Evolutionary conservation across 768 basidiomycete species (phyloP), one percentile per base, ranked within the genome.

Genomic region (Zangia roseola): DNA sequence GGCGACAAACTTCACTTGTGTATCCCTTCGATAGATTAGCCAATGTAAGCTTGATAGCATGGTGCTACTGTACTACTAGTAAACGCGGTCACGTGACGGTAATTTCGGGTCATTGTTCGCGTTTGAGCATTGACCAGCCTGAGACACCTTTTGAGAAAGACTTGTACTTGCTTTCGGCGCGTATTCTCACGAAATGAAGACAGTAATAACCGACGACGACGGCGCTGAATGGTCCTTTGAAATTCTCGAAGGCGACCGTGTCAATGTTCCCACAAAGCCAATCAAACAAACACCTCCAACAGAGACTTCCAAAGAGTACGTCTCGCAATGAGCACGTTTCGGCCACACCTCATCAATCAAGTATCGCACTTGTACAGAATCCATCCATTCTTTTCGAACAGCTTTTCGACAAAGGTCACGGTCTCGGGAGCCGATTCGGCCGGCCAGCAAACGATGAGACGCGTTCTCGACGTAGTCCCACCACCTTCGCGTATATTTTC

Each of bases 211-310:
- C 20, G 53, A 66, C 50, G 52, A 56, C 30, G 50, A 54, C 13
- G 54, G 52, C 12, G 47, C 63, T 20, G 66, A 69, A 34, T 66
- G 59, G 56, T 68, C 66, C 21, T 55, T 68, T 31, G 68, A 69
- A 49, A 66, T 68, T 30, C 28, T 62, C 34, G 66, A 68, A 8
- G 66, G 52, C 20, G 48, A 54, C 23, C 45, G 35, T 40, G 42
- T 49, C 41, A 44, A 50, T 16, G 42, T 30, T 13, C 49, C 47
- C 17, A 25, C 49, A 54, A 54, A 56, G 53, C 14, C 17, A 5
- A 45, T 54, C 62, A 61, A 65, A 61, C 55, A 54, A 59, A 45
- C 34, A 45, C 24, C 38, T 9, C 19, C 50, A 49, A 47, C 49
- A 19, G 38, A 5, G 10, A 9, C 40, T 3, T 37, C 31, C 26